Evolutionary conservation across 257 asterid genomes (phyloP), one percentile per base, ranked within the genome.

Genomic region (Fraxinus quadrangulata): DNA sequence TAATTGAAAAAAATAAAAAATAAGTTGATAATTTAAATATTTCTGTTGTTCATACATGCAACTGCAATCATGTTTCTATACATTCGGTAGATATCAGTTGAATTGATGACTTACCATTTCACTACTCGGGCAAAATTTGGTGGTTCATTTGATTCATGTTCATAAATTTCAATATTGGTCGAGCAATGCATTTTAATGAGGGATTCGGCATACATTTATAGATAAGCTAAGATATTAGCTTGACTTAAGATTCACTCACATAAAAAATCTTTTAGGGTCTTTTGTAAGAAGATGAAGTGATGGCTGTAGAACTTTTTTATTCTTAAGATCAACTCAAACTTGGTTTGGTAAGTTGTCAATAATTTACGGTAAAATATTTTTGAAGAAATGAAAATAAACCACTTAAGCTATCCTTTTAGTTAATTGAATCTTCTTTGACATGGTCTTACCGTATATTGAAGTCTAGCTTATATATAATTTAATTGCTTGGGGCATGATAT

Each of bases 371-470:
- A 36, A 10, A 40, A 40, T 40, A 40, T 40, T 40, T 40, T 40
- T 9, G 16, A 40, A 40, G 49, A 40, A 40, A 40, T 13, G 54
- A 3, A 45, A 45, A 14, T 45, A 42, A 37, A 59, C 75, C 77
- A 23, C 49, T 71, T 75, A 68, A 71, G 71, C 28, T 8, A 42
- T 37, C 28, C 72, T 26, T 54, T 76, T 70, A n/a, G 65, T 74
- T 56, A 34, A 67, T 69, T 40, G 16, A 45, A 45, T 45, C 54
- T 45, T 45, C 54, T 45, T 45, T 45, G 54, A 13, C 23, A 67
- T 23, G 3, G 28, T 34, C 56, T 69, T 17, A 30, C 23, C 59
- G 37, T 24, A 54, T 51, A 66, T 65, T 24, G 54, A 6, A 70
- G 42, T 71, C 66, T n/a, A 36, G 67, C 40, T 79, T 68, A 34